Conservation (phyloP, 1,284 basidiomycete species). For the Ustilago loliicola region DNA sequence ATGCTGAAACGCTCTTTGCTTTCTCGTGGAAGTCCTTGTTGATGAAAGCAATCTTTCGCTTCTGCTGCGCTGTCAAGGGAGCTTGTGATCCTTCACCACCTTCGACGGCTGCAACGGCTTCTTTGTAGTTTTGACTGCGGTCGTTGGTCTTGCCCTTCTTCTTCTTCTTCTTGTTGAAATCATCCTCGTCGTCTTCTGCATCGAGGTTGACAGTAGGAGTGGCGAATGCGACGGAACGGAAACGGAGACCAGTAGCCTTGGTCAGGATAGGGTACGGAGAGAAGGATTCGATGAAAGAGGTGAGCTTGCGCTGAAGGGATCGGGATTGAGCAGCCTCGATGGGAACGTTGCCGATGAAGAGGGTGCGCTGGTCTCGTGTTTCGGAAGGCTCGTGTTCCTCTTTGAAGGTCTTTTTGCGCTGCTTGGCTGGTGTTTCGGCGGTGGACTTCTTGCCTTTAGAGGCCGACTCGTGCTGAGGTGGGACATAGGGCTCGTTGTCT, state of each 20-base stretch:
- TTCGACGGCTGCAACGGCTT: constrained; percentile 70
- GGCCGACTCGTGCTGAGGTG: constrained; percentile 71
- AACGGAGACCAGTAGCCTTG: constrained; percentile 63
- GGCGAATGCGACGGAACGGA: constrained; percentile 69
- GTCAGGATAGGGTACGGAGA: constrained; percentile 60
- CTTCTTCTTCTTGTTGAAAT: constrained; percentile 55
- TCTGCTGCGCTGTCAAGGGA: constrained; percentile 84
- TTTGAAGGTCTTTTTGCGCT: constrained; percentile 55
- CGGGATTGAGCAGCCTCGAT: constrained; percentile 79
- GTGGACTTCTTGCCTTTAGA: constrained; percentile 19
- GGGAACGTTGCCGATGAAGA: constrained; percentile 93
- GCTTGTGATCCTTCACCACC: constrained; percentile 62
- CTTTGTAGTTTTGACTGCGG: constrained; percentile 78
- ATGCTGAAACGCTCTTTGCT: constrained; percentile 65
- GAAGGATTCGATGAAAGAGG: constrained; percentile 68
- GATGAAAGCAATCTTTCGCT: constrained; percentile 94
- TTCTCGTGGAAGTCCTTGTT: constrained; percentile 77
- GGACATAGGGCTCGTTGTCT: constrained; percentile 51
- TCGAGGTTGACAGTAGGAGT: constrained; percentile 64
- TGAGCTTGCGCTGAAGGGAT: constrained; percentile 68
- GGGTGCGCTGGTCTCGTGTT: constrained; percentile 80
- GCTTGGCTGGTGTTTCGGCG: constrained; percentile 33
- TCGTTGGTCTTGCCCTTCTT: constrained; percentile 71
- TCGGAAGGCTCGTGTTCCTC: constrained; percentile 52
- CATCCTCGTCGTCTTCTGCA: constrained; percentile 65